These are phyloP conservation scores for Aspergillus jensenii DNA, from an alignment of 2,329 filamentous ascomycete genomes.

Conservation along the genomic window DNA sequence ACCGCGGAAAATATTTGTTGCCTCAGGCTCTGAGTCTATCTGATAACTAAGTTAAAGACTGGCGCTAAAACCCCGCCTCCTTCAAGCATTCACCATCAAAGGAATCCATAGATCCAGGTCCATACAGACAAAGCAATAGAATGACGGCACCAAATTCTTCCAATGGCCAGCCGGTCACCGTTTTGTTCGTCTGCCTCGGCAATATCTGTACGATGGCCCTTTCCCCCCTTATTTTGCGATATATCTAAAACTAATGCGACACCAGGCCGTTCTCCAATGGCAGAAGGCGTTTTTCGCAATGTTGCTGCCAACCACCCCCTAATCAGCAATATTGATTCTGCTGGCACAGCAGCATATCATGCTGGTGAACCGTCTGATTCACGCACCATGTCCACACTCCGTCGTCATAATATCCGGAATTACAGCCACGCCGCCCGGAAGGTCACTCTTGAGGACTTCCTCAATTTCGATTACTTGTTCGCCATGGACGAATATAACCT, in stretches of 20 bases:
- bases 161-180: conserved; percentile 53
- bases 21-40: not conserved
- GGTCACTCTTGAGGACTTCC: conserved; percentile 71
- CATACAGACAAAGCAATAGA: not conserved
- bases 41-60: not conserved
- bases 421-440: conserved; percentile 78
- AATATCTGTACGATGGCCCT: conserved; percentile 71
- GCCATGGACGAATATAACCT: conserved; percentile 91
- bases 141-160: conserved; percentile 23
- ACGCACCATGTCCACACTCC: conserved; percentile 78
- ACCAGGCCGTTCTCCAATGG: conserved; percentile 78
- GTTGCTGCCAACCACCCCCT: conserved; percentile 59
- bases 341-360: conserved; percentile 89
- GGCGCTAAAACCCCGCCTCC: not conserved
- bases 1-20: not conserved
- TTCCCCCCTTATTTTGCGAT: conserved; percentile 1
- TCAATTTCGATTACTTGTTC: conserved; percentile 86
- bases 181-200: conserved; percentile 93
- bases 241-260: conserved; percentile 7
- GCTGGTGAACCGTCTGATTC: conserved; percentile 72
- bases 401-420: conserved; percentile 69
- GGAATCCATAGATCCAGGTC: not conserved
- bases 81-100: not conserved
- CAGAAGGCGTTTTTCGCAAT: conserved; percentile 85
- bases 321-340: conserved; percentile 76